Percentiles rank a stretch among this genome's conserved stretches.
phyloP scores from a whole-genome alignment of 2,329 filamentous ascomycete genomes.

The Aspergillus quadrilineatus region DNA sequence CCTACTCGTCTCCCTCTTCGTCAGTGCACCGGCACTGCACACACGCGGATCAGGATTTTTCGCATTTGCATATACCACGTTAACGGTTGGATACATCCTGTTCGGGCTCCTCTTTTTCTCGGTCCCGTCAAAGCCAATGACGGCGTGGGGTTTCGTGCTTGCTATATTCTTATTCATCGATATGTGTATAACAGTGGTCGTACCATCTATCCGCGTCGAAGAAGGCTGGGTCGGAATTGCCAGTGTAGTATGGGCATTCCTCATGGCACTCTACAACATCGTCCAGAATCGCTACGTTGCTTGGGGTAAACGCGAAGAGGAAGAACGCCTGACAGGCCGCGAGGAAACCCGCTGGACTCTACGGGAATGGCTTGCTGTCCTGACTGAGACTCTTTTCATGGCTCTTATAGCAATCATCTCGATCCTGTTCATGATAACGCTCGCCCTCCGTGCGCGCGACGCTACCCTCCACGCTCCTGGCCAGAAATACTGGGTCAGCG shows the following conservation, averaged over 20 bases:
- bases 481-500: constrained; percentile 75
- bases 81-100: constrained; percentile 73
- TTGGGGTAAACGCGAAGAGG: constrained; percentile 91
- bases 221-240: constrained; percentile 90
- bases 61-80: constrained; percentile 76
- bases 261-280: constrained; percentile 78
- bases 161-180: constrained; percentile 68
- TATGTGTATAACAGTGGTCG: constrained; percentile 74
- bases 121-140: constrained; percentile 75
- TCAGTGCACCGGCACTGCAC: constrained; percentile 83
- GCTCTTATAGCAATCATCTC: constrained; percentile 66
- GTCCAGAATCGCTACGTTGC: constrained; percentile 77
- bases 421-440: constrained; percentile 73
- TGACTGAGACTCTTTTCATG: constrained; percentile 71
- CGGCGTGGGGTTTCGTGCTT: constrained; percentile 69
- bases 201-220: constrained; percentile 72
- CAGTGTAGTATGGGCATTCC: constrained; percentile 76
- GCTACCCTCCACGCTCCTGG: constrained; percentile 72
- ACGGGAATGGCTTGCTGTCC: constrained; percentile 78
- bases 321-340: constrained; percentile 86
- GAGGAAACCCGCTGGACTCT: constrained; percentile 80
- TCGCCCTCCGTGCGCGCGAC: constrained; percentile 79
- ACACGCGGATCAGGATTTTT: constrained; percentile 90
- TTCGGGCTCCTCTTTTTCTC: constrained; percentile 84
- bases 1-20: constrained; percentile 83